Evolutionary conservation across 225 moss, liverwort and hornwort genomes (phyloP).

Genomic region (Straminergon stramineum): DNA sequence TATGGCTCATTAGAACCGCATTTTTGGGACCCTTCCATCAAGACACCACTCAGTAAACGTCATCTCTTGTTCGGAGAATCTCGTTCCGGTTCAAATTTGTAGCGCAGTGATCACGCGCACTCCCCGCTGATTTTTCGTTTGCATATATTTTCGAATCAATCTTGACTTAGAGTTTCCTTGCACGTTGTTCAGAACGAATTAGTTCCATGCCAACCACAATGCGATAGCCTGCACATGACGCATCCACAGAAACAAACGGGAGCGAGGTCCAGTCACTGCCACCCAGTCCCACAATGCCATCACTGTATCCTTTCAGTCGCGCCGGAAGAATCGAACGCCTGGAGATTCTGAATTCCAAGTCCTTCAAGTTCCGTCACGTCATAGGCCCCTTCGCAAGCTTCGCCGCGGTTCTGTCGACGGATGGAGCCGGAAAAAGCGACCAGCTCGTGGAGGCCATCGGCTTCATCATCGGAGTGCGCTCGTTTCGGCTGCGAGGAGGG

Average conservation of each 20-base stretch:
- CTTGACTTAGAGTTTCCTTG: neutral
- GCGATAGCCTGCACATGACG: constrained; percentile 11
- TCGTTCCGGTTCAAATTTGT: neutral
- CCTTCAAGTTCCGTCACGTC: constrained; percentile 70
- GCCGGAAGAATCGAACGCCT: constrained; percentile 65
- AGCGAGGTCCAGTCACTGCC: neutral
- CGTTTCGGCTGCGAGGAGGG: constrained; percentile 63
- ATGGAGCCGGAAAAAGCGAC: constrained; percentile 57
- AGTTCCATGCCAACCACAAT: neutral
- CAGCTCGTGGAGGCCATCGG: constrained; percentile 77
- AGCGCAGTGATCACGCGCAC: neutral
- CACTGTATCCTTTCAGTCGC: constrained; percentile 3
- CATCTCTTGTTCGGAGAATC: neutral
- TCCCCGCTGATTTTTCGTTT: neutral
- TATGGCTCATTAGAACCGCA: neutral
- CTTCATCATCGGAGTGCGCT: constrained; percentile 73
- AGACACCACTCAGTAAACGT: neutral
- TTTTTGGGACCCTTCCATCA: neutral
- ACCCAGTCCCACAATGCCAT: constrained; percentile 44
- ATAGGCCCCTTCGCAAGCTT: constrained; percentile 64
- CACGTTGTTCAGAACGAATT: neutral
- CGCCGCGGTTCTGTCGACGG: constrained; percentile 58
- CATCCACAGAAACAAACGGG: neutral
- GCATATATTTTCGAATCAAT: neutral
- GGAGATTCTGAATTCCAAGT: constrained; percentile 68